phyloP scores from a whole-genome alignment of 768 basidiomycete species.

The Leccinum longicurvipes region DNA sequence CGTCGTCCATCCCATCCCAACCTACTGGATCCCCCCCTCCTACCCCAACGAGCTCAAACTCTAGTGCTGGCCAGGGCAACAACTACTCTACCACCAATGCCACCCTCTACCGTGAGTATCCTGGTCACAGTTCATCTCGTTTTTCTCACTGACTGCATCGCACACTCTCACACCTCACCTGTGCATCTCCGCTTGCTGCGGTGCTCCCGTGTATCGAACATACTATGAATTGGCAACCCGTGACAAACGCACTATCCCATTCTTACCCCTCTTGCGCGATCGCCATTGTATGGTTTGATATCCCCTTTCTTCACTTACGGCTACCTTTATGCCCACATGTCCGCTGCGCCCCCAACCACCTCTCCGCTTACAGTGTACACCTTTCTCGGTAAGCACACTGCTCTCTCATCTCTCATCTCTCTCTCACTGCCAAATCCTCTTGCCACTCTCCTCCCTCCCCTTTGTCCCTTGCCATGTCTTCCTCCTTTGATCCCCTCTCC shows the following conservation, averaged over 20 bases:
- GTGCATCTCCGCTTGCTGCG: not conserved
- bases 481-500: not conserved
- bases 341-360: not conserved
- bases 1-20: conserved; percentile 1
- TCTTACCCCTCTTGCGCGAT: conserved; percentile 2
- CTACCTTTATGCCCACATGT: not conserved
- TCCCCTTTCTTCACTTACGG: not conserved
- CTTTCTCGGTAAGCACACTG: conserved; percentile 28
- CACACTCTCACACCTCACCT: conserved; percentile 5
- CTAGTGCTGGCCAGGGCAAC: not conserved
- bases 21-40: not conserved
- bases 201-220: not conserved
- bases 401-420: not conserved
- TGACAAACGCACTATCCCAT: not conserved
- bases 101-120: conserved; percentile 27
- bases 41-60: not conserved
- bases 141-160: conserved; percentile 19
- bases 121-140: not conserved
- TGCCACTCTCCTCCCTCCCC: not conserved
- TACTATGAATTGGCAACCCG: not conserved
- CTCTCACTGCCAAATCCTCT: not conserved
- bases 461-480: conserved; percentile 16
- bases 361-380: conserved; percentile 27
- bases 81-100: conserved; percentile 19
- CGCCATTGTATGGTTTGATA: not conserved